These are phyloP conservation scores for Fusarium lyarnte DNA, from an alignment of 2,329 filamentous ascomycete genomes.

Conservation along the genomic window DNA sequence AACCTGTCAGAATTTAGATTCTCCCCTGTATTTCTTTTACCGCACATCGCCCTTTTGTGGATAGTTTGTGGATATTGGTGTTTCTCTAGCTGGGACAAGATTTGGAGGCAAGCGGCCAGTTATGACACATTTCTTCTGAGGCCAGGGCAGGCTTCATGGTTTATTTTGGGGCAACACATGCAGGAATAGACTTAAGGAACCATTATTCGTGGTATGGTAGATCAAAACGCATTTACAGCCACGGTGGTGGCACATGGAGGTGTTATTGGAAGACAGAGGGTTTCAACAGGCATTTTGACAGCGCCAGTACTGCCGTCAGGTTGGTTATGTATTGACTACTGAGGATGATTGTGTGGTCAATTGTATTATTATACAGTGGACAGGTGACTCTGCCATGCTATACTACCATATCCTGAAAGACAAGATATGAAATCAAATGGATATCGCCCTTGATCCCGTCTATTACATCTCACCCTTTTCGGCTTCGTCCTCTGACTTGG, in stretches of 20 bases:
- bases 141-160: background rate
- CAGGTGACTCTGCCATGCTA: background rate
- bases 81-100: background rate
- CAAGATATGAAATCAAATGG: conserved; percentile 12
- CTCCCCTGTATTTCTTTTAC: background rate
- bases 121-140: background rate
- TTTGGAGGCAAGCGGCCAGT: background rate
- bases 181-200: background rate
- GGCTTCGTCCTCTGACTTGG: conserved; percentile 5
- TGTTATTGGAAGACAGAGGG: background rate
- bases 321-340: background rate
- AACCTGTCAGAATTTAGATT: background rate
- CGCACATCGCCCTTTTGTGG: background rate
- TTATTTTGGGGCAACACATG: background rate
- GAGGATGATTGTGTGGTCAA: background rate
- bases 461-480: conserved; percentile 26
- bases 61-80: background rate
- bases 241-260: background rate
- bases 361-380: conserved; percentile 22
- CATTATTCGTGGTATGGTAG: background rate
- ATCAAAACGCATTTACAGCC: background rate
- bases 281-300: background rate
- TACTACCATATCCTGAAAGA: background rate
- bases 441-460: background rate
- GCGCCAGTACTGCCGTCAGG: background rate